A percentile compares a stretch with the other conserved stretches of the same genome.
Conservation (phyloP, 495 filamentous ascomycete species). For the Podospora tetraspora region DNA sequence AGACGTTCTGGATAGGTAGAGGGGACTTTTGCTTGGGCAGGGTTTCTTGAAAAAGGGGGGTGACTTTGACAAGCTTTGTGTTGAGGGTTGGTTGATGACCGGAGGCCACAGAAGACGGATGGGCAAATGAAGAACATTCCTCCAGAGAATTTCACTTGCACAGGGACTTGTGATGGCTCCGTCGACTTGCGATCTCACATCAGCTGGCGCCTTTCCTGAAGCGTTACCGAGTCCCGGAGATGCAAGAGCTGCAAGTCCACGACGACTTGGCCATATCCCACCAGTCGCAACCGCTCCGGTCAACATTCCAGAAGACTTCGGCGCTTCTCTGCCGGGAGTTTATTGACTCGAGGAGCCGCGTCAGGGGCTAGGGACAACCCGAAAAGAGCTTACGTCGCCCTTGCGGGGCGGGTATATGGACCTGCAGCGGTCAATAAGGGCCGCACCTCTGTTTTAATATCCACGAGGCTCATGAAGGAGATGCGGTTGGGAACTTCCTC, state of each 20-base stretch:
- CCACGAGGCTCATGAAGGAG: not conserved
- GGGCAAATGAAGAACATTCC: not conserved
- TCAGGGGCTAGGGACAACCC: not conserved
- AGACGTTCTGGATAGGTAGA: not conserved
- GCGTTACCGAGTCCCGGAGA: not conserved
- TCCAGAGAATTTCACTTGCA: not conserved
- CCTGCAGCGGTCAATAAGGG: not conserved
- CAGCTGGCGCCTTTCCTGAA: not conserved
- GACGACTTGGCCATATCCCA: not conserved
- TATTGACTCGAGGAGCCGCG: not conserved
- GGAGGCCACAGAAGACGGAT: not conserved
- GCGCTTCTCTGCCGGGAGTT: not conserved
- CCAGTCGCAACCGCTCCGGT: not conserved
- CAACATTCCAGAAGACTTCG: not conserved
- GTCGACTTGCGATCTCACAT: not conserved
- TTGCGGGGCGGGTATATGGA: constrained; percentile 4
- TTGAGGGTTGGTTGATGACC: not conserved
- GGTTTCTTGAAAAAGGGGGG: not conserved
- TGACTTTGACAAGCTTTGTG: not conserved
- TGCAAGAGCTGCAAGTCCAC: not conserved
- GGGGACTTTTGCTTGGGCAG: not conserved
- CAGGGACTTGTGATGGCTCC: not conserved
- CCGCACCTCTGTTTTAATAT: not conserved
- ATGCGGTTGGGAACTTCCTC: not conserved
- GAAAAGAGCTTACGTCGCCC: constrained; percentile 5